phyloP scores from a whole-genome alignment of 352 stramenopile genomes.

The Pythium dissotocum region DNA sequence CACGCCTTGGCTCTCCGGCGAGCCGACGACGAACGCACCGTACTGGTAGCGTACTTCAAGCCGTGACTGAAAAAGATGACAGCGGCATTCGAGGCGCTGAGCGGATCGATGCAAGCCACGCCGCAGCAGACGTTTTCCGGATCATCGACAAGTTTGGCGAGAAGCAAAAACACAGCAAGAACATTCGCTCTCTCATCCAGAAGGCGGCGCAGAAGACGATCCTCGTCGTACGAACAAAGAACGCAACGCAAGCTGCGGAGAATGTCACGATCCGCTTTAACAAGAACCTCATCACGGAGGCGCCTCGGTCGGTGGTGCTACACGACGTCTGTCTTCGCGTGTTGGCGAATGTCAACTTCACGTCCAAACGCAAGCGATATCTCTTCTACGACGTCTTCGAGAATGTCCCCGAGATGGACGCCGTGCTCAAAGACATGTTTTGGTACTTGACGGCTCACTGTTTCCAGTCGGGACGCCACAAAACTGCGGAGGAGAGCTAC shows the following conservation, averaged over 20 bases:
- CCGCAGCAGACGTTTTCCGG: slow-evolving; percentile 43
- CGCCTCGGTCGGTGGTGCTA: slow-evolving; percentile 55
- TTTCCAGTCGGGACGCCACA: slow-evolving; percentile 54
- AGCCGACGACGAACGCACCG: slow-evolving; percentile 7
- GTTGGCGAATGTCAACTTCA: slow-evolving; percentile 40
- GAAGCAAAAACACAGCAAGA: slow-evolving; percentile 52
- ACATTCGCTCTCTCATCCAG: slow-evolving; percentile 63
- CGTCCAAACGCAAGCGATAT: slow-evolving; percentile 30
- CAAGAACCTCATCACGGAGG: slow-evolving; percentile 44
- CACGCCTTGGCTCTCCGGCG: background rate
- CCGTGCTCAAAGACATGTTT: slow-evolving; percentile 73
- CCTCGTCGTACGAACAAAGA: slow-evolving; percentile 70
- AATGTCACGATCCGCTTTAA: slow-evolving; percentile 65
- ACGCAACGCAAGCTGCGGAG: slow-evolving; percentile 65
- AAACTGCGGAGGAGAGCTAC: slow-evolving; percentile 41
- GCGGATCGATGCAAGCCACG: slow-evolving; percentile 1
- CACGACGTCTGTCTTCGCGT: slow-evolving; percentile 52
- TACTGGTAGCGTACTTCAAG: background rate
- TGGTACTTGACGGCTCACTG: slow-evolving; percentile 65
- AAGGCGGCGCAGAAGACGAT: slow-evolving; percentile 72
- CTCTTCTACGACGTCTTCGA: slow-evolving; percentile 53
- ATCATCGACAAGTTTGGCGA: slow-evolving; percentile 53
- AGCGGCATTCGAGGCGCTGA: slow-evolving; percentile 7
- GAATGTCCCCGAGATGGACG: slow-evolving; percentile 43
- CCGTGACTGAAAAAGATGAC: slow-evolving; percentile 9